Base-by-base conservation (phyloP, 192 early-diverging fungal genomes). In the Podila horticola region DNA sequence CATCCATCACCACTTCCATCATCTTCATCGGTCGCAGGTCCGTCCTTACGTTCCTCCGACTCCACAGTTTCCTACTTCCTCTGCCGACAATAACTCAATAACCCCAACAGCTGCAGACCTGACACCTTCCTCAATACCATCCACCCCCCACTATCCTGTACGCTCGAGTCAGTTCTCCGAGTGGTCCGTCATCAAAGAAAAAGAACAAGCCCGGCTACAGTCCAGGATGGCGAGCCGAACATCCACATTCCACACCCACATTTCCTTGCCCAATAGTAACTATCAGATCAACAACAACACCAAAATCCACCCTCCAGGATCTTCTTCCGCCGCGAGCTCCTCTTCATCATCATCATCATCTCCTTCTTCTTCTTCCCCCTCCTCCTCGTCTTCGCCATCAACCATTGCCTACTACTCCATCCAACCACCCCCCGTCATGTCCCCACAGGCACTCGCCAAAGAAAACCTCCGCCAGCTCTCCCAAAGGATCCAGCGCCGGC, bases 401-500 rank as follows among this genome's bases (percentile, higher is more conserved):
- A 34, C 34, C 20, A 55, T 24, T 22, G 52, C 20, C n/a, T 55
- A 55, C 52, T 55, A n/a, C 8, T 24, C 52, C 2, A 26, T 55
- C 8, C 52, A 55, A 17, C 52, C 52, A 55, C 24, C 24, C 17
- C 52, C 52, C 52, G 52, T 55, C 8, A 26, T 26, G 24, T 55
- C 52, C 8, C 52, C 52, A 10, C 52, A 55, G 8, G 52, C 52
- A 10, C 52, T 76, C 5, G 74, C 74, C 11, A 62, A 55, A 36
- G 62, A 70, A 33, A 76, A 76, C 48, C 24, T 76, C 0, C 19
- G 52, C 4, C 67, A 31, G 4, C 48, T 77, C 10, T 66, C 58
- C 3, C 60, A 79, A 48, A 41, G 69, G 31, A 55, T 79, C 38
- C 68, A 71, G 33, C 52, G 20, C n/a, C 75, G 75, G 8, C 75